Evolutionary conservation across 2,329 filamentous ascomycete genomes (phyloP).

Genomic region (Trichoderma brevicompactum): DNA sequence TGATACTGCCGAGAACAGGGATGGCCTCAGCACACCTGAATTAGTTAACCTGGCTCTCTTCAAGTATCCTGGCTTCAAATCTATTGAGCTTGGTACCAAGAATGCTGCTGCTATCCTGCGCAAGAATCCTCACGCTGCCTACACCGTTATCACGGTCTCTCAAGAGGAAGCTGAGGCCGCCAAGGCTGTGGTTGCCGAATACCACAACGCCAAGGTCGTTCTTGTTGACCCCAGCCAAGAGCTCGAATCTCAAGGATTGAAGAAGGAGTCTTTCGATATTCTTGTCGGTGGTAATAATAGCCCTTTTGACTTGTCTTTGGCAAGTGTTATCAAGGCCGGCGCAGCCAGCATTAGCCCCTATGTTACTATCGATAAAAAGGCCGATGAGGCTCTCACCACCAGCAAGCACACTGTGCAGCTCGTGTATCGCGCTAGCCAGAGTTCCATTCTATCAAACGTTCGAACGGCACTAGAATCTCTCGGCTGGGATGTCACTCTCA

Average conservation of each 20-base stretch:
- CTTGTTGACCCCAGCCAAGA: not conserved
- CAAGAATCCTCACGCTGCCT: conserved; percentile 19
- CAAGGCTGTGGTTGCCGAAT: conserved; percentile 10
- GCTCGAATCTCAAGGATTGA: conserved; percentile 16
- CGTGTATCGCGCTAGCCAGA: conserved; percentile 30
- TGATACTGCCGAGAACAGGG: conserved; percentile 30
- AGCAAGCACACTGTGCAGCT: conserved; percentile 22
- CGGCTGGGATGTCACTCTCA: conserved; percentile 30
- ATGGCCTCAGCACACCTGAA: conserved; percentile 22
- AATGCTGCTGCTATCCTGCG: conserved; percentile 23
- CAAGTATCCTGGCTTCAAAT: conserved; percentile 35
- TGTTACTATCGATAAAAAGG: not conserved
- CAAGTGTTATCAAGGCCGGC: conserved; percentile 15
- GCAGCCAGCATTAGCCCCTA: conserved; percentile 1
- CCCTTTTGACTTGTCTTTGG: not conserved
- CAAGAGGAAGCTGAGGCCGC: conserved; percentile 21
- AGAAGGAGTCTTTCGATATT: conserved; percentile 18
- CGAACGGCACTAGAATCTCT: conserved; percentile 30
- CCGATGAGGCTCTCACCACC: not conserved
- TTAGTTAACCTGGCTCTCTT: conserved; percentile 36
- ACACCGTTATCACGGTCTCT: conserved; percentile 12
- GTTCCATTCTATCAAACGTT: conserved; percentile 29
- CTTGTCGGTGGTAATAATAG: not conserved
- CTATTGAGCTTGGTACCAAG: conserved; percentile 32
- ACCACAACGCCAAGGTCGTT: conserved; percentile 24